Percentiles rank a stretch among this genome's conserved stretches.
Evolutionary conservation across 768 basidiomycete genomes (phyloP).

Genomic region (Lenzites betulinus): DNA sequence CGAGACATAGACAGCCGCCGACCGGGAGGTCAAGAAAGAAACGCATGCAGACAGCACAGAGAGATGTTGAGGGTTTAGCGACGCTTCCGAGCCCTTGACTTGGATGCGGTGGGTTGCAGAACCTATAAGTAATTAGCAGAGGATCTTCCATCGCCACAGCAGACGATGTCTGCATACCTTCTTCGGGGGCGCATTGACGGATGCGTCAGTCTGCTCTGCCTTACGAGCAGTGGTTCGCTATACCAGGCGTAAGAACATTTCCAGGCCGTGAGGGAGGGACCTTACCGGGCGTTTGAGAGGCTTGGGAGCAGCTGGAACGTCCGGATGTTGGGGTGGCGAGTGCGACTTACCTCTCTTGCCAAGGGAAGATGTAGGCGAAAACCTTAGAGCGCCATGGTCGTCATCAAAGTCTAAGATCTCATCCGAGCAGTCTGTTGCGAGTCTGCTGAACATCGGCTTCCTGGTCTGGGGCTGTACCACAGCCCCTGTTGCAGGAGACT

Average conservation of each 20-base stretch:
- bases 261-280: too few relatives aligned
- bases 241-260: neutral
- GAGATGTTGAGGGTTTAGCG: slow-evolving; percentile 9
- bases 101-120: slow-evolving; percentile 12
- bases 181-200: neutral
- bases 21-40: too few relatives aligned
- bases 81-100: slow-evolving; percentile 21
- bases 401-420: slow-evolving; percentile 31
- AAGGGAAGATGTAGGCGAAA: slow-evolving; percentile 7
- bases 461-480: neutral
- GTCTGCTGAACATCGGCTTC: slow-evolving; percentile 26
- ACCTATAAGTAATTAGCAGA: neutral
- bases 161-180: neutral
- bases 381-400: neutral
- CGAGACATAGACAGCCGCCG: too few relatives aligned
- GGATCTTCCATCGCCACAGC: too few relatives aligned
- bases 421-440: slow-evolving; percentile 30
- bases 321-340: neutral
- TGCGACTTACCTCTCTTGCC: slow-evolving; percentile 18
- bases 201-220: neutral
- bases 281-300: slow-evolving; percentile 24
- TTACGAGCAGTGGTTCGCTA: slow-evolving; percentile 18
- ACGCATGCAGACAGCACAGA: neutral
- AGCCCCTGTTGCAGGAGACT: neutral
- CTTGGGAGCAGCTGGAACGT: neutral